Percentiles rank a stretch among this genome's conserved stretches.
These are phyloP conservation scores for Tetrastigma voinierianum DNA, from an alignment of 164 flowering plant species.

Conservation along the genomic window DNA sequence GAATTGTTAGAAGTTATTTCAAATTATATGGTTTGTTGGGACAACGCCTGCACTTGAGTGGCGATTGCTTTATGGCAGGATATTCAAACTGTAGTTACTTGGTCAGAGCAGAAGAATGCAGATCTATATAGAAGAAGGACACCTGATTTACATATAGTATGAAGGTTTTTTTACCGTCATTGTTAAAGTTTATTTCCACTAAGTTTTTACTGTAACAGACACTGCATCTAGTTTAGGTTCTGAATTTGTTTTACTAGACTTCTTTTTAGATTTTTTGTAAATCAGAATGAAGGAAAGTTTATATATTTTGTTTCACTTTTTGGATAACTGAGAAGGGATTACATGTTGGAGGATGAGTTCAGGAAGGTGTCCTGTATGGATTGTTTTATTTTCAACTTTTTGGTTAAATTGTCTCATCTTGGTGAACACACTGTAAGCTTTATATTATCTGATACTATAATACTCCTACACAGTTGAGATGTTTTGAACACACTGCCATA, in stretches of 20 bases:
- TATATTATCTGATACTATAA: no score
- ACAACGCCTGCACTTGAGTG: slow-evolving; percentile 94
- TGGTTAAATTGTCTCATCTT: no score
- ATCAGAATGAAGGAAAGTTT: no score
- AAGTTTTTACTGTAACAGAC: background rate
- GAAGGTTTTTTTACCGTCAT: slow-evolving; percentile 35
- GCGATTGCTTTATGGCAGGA: slow-evolving; percentile 96
- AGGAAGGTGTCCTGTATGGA: no score
- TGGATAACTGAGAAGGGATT: no score
- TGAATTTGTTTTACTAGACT: background rate
- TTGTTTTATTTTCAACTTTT: no score
- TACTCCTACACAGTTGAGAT: no score
- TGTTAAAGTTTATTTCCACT: background rate
- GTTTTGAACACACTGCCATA: no score
- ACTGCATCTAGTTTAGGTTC: background rate
- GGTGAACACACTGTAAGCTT: no score
- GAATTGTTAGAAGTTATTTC: slow-evolving; percentile 84
- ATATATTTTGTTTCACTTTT: no score
- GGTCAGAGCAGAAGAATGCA: slow-evolving; percentile 61
- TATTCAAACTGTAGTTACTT: slow-evolving; percentile 87
- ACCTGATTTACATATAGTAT: slow-evolving; percentile 72
- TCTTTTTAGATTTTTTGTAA: background rate
- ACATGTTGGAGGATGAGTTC: no score
- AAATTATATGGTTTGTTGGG: slow-evolving; percentile 89
- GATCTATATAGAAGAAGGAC: slow-evolving; percentile 81